These are phyloP conservation scores for Protomyces macrosporus DNA, from an alignment of 1,139 yeast species.

Conservation along the genomic window DNA sequence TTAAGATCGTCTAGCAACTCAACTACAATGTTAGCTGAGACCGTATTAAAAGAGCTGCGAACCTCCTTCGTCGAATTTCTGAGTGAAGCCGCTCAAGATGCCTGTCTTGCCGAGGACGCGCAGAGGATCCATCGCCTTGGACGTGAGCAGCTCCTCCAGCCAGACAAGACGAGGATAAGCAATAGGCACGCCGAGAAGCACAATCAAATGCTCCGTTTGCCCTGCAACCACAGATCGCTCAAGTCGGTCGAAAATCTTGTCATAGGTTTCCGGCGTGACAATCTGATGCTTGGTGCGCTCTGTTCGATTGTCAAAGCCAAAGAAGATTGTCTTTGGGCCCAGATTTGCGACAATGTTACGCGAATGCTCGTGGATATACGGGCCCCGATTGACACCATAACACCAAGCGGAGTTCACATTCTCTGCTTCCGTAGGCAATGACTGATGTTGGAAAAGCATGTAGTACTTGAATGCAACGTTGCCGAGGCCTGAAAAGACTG, in stretches of 20 bases:
- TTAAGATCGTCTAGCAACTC: conserved; percentile 48
- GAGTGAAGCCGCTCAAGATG: conserved; percentile 12
- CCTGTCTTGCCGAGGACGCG: conserved; percentile 24
- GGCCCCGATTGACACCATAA: conserved; percentile 46
- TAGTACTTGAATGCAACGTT: conserved; percentile 76
- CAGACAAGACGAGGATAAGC: conserved; percentile 64
- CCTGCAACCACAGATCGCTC: conserved; percentile 48
- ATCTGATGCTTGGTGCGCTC: conserved; percentile 66
- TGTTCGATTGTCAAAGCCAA: conserved; percentile 86
- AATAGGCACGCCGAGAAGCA: conserved; percentile 89
- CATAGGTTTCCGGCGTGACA: conserved; percentile 53
- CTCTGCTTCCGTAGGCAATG: conserved; percentile 28
- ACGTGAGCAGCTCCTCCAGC: conserved; percentile 25
- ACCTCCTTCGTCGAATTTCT: conserved; percentile 22
- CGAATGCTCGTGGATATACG: conserved; percentile 57
- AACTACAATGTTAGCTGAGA: conserved; percentile 47
- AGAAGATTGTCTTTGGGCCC: conserved; percentile 63
- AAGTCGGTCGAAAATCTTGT: conserved; percentile 54
- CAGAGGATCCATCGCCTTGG: conserved; percentile 24
- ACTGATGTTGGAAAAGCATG: conserved; percentile 84
- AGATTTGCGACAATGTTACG: conserved; percentile 67
- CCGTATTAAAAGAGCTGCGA: no score
- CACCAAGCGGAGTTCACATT: conserved; percentile 39
- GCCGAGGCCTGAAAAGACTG: conserved; percentile 67
- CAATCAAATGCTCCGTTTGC: conserved; percentile 64